Percentiles rank a stretch among this genome's conserved stretches.
Conservation (phyloP, 2,329 filamentous ascomycete genomes). For the Cladophialophora chaetospira region DNA sequence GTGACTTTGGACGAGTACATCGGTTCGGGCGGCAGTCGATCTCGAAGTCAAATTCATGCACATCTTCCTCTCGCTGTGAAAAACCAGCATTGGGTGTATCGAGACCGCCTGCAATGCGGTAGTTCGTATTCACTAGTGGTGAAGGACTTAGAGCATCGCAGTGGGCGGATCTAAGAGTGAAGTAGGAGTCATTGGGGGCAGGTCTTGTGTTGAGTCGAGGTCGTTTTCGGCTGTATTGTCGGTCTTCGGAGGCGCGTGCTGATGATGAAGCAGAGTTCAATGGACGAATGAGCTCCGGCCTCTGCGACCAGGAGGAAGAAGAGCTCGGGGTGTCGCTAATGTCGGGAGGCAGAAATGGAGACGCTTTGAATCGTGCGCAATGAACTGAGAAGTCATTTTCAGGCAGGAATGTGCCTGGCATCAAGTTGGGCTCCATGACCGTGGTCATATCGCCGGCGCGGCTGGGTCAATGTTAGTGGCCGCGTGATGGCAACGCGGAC, state of each 20-base stretch:
- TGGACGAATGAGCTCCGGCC: not conserved
- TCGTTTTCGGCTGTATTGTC: constrained; percentile 16
- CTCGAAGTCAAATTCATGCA: constrained; percentile 37
- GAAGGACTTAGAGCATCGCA: constrained; percentile 36
- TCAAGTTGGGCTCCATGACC: constrained; percentile 13
- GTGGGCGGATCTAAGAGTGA: not conserved
- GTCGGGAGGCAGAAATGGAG: constrained; percentile 23
- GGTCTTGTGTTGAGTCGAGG: constrained; percentile 9
- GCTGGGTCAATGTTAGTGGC: too few relatives aligned
- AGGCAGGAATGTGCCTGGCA: constrained; percentile 26
- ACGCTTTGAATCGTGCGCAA: constrained; percentile 18
- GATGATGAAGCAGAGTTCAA: not conserved
- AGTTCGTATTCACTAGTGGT: constrained; percentile 43
- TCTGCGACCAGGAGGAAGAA: constrained; percentile 2
- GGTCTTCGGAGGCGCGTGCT: not conserved
- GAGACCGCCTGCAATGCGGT: constrained; percentile 41
- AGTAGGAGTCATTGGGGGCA: not conserved
- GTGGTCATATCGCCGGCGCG: constrained; percentile 11
- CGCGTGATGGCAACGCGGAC: too few relatives aligned
- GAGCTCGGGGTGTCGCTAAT: constrained; percentile 2
- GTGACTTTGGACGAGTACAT: constrained; percentile 41
- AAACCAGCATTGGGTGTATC: constrained; percentile 37
- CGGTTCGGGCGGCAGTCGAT: constrained; percentile 47
- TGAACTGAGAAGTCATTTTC: constrained; percentile 14
- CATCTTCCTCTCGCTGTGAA: constrained; percentile 31